phyloP scores from a whole-genome alignment of 2,329 filamentous ascomycete genomes.

The Penicillium sp. region DNA sequence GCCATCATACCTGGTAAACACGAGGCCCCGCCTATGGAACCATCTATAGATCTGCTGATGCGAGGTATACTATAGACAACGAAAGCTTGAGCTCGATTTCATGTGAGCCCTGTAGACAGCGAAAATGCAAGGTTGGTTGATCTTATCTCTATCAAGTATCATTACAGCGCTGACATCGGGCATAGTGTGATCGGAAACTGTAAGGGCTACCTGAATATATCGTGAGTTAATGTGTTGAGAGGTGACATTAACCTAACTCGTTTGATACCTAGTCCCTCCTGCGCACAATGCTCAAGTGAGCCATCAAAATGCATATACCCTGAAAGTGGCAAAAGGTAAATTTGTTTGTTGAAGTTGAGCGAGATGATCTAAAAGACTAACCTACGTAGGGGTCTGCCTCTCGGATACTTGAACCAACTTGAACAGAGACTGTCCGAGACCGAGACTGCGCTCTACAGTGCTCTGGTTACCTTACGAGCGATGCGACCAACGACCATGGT shows the following conservation, averaged over 20 bases:
- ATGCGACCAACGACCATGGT: conserved; percentile 17
- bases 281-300: conserved; percentile 29
- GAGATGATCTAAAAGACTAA: conserved; percentile 4
- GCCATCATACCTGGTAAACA: conserved; percentile 18
- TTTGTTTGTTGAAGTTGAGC: not conserved
- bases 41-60: conserved; percentile 2
- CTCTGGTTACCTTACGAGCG: conserved; percentile 25
- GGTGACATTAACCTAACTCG: not conserved
- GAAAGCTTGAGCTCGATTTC: conserved; percentile 26
- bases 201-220: conserved; percentile 17
- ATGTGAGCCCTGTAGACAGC: conserved; percentile 32
- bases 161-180: conserved; percentile 15
- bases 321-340: conserved; percentile 31
- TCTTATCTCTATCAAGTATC: not conserved
- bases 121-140: conserved; percentile 32
- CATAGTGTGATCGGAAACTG: conserved; percentile 33
- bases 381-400: conserved; percentile 27
- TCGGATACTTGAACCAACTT: conserved; percentile 33
- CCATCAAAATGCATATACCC: conserved; percentile 30
- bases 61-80: conserved; percentile 10
- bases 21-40: conserved; percentile 4
- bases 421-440: conserved; percentile 32
- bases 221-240: not conserved
- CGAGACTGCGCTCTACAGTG: conserved; percentile 32
- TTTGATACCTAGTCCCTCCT: conserved; percentile 26